Percentiles rank a stretch among this genome's conserved stretches.
phyloP scores from a whole-genome alignment of 1,139 yeast species.

The Zygosaccharomyces pseudobailii region DNA sequence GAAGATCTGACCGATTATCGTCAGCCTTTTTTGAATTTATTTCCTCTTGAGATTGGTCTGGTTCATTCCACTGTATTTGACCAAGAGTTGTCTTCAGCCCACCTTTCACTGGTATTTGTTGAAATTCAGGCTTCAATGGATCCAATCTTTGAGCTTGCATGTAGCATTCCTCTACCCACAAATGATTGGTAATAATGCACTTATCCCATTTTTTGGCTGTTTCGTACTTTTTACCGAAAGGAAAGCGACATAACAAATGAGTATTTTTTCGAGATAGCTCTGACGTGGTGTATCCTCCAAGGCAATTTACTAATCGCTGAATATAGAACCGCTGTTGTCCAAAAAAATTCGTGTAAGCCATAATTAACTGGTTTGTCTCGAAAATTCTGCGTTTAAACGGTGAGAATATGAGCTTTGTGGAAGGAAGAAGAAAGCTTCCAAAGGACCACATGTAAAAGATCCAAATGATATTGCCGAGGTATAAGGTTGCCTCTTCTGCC shows the following conservation, averaged over 20 bases:
- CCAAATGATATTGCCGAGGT: conserved; percentile 73
- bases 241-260: conserved; percentile 63
- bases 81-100: conserved; percentile 14
- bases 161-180: conserved; percentile 79
- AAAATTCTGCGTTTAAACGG: conserved; percentile 60
- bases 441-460: conserved; percentile 58
- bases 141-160: conserved; percentile 15
- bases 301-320: conserved; percentile 53
- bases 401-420: conserved; percentile 55
- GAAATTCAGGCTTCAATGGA: conserved; percentile 10
- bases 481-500: conserved; percentile 30
- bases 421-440: conserved; percentile 55
- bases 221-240: conserved; percentile 67
- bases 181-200: conserved; percentile 61
- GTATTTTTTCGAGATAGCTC: conserved; percentile 65
- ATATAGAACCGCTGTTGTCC: conserved; percentile 80
- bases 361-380: conserved; percentile 45
- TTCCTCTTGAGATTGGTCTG: background rate
- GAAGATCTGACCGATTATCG: background rate
- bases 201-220: conserved; percentile 62
- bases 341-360: conserved; percentile 73
- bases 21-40: background rate
- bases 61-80: conserved; percentile 3
- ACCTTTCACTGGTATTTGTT: conserved; percentile 14
- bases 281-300: conserved; percentile 77